Evolutionary conservation across 768 basidiomycete species (phyloP).

Genomic region (Rhizopogon rudus): DNA sequence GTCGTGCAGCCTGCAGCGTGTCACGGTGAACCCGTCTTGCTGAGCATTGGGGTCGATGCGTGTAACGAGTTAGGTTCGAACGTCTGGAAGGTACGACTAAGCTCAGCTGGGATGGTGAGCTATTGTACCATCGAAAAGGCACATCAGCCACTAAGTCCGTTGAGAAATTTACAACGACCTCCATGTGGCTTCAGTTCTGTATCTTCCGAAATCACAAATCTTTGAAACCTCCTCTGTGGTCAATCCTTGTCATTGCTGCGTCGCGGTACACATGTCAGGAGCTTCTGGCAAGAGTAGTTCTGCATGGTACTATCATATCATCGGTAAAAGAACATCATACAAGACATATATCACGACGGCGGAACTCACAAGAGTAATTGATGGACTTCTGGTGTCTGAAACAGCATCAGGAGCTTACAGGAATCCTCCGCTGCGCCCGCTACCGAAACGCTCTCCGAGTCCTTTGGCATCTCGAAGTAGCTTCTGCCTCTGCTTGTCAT

Average conservation of each 20-base stretch:
- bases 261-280: too few relatives aligned
- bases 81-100: too few relatives aligned
- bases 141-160: not conserved
- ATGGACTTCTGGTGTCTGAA: not conserved
- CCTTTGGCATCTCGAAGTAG: constrained; percentile 78
- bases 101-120: too few relatives aligned
- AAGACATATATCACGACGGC: not conserved
- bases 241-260: too few relatives aligned
- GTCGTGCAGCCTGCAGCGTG: too few relatives aligned
- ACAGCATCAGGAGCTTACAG: constrained; percentile 22
- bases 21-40: too few relatives aligned
- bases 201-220: not conserved
- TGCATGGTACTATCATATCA: not conserved
- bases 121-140: not conserved
- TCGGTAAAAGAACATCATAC: not conserved
- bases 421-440: constrained; percentile 66
- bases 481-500: constrained; percentile 73
- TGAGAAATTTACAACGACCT: too few relatives aligned
- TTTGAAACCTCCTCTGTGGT: too few relatives aligned
- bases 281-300: too few relatives aligned
- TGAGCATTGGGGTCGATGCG: too few relatives aligned
- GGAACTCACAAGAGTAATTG: not conserved
- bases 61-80: too few relatives aligned
- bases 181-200: too few relatives aligned
- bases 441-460: constrained; percentile 80